Conservation (phyloP, 768 basidiomycete genomes). For the Floccularia luteovirens region DNA sequence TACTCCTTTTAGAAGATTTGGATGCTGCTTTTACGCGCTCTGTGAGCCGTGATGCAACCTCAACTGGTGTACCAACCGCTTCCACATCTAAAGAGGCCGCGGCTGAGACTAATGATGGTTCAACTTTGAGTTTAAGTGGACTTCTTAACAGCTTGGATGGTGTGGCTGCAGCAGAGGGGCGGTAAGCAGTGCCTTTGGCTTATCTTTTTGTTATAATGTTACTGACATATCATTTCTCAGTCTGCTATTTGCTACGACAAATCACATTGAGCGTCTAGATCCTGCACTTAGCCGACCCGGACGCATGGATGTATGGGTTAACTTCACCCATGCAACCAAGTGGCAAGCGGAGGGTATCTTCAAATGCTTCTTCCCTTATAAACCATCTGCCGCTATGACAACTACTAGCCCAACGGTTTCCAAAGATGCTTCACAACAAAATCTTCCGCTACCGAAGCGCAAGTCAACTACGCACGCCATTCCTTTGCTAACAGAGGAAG, state of each 20-base stretch:
- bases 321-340: slow-evolving; percentile 85
- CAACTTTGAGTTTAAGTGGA: slow-evolving; percentile 79
- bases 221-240: slow-evolving; percentile 24
- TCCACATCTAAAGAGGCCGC: slow-evolving; percentile 31
- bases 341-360: slow-evolving; percentile 93
- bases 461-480: slow-evolving; percentile 50
- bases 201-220: slow-evolving; percentile 5
- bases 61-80: slow-evolving; percentile 66
- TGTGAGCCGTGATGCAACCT: slow-evolving; percentile 72
- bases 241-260: slow-evolving; percentile 86
- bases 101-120: slow-evolving; percentile 58
- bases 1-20: slow-evolving; percentile 89
- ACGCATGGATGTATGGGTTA: slow-evolving; percentile 89
- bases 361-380: slow-evolving; percentile 89
- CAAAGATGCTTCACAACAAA: slow-evolving; percentile 54
- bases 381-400: slow-evolving; percentile 22
- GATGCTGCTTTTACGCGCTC: slow-evolving; percentile 89
- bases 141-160: slow-evolving; percentile 82
- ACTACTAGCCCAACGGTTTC: slow-evolving; percentile 12
- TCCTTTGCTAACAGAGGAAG: slow-evolving; percentile 66
- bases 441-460: slow-evolving; percentile 60
- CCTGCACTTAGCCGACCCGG: slow-evolving; percentile 84
- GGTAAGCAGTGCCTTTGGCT: slow-evolving; percentile 35
- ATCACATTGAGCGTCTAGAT: slow-evolving; percentile 90
- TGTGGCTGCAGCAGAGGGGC: slow-evolving; percentile 79